phyloP scores from a whole-genome alignment of 1,284 basidiomycete genomes.

The Cutaneotrichosporon sp. region DNA sequence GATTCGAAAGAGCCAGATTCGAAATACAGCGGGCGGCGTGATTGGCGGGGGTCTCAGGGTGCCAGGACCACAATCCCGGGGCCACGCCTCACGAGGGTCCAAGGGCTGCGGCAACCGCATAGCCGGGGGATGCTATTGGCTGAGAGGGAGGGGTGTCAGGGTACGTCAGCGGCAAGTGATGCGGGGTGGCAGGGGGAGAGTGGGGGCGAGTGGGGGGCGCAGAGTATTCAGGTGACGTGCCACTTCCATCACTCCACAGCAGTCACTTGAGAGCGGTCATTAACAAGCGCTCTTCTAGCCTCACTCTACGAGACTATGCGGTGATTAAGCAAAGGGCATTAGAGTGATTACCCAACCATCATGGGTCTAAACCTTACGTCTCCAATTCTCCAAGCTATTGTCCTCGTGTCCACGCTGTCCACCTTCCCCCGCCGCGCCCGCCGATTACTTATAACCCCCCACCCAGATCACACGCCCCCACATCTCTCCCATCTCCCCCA shows the following conservation, averaged over 20 bases:
- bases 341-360: too few species aligned
- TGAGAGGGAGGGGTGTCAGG: not conserved
- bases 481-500: not conserved
- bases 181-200: not conserved
- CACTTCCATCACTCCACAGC: not conserved
- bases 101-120: not conserved
- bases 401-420: not conserved
- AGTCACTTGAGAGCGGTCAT: not conserved
- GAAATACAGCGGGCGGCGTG: not conserved
- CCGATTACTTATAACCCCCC: slow-evolving; percentile 1
- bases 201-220: too few species aligned
- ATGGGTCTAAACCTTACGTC: too few species aligned
- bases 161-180: not conserved
- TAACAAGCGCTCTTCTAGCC: not conserved
- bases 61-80: not conserved
- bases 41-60: not conserved
- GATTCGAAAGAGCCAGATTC: not conserved
- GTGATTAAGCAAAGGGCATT: too few species aligned
- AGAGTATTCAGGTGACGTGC: not conserved
- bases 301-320: too few species aligned
- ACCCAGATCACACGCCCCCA: not conserved
- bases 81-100: not conserved
- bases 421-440: not conserved
- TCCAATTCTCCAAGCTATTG: not conserved
- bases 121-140: not conserved